These are phyloP conservation scores for Penicillium sp. DNA, from an alignment of 2,329 filamentous ascomycete genomes.

Conservation along the genomic window DNA sequence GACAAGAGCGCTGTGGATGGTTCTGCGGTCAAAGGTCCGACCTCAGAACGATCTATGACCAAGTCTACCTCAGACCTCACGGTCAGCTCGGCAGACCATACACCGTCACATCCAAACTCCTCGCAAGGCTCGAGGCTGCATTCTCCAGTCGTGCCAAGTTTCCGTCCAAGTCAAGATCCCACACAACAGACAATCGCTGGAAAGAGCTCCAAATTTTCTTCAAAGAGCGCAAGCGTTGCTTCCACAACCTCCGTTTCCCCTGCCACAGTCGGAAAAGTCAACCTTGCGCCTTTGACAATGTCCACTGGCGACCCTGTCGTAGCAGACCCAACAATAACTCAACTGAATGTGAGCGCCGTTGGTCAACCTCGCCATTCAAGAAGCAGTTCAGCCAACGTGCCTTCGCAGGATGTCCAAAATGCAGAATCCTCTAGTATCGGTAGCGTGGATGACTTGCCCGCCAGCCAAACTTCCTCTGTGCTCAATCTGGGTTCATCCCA, in stretches of 20 bases:
- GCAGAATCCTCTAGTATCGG: slow-evolving; percentile 31
- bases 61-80: slow-evolving; percentile 30
- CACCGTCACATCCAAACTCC: slow-evolving; percentile 32
- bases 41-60: slow-evolving; percentile 27
- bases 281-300: slow-evolving; percentile 39
- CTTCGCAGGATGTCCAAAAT: slow-evolving; percentile 33
- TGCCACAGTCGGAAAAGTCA: slow-evolving; percentile 41
- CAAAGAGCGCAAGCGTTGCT: slow-evolving; percentile 45
- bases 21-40: slow-evolving; percentile 28
- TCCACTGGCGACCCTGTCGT: slow-evolving; percentile 30
- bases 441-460: slow-evolving; percentile 34
- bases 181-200: slow-evolving; percentile 20
- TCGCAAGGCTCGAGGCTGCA: slow-evolving; percentile 41
- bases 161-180: slow-evolving; percentile 34
- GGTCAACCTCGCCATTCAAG: slow-evolving; percentile 30
- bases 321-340: slow-evolving; percentile 51
- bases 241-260: slow-evolving; percentile 45
- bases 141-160: slow-evolving; percentile 36
- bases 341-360: slow-evolving; percentile 43
- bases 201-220: slow-evolving; percentile 43
- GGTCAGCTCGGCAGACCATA: slow-evolving; percentile 22
- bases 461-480: slow-evolving; percentile 35
- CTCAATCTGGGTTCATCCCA: slow-evolving; percentile 31
- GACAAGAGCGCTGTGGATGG: slow-evolving; percentile 31
- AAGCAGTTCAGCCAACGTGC: slow-evolving; percentile 35